phyloP scores from a whole-genome alignment of 2,329 filamentous ascomycete species.

The Aspergillus pseudonomiae region DNA sequence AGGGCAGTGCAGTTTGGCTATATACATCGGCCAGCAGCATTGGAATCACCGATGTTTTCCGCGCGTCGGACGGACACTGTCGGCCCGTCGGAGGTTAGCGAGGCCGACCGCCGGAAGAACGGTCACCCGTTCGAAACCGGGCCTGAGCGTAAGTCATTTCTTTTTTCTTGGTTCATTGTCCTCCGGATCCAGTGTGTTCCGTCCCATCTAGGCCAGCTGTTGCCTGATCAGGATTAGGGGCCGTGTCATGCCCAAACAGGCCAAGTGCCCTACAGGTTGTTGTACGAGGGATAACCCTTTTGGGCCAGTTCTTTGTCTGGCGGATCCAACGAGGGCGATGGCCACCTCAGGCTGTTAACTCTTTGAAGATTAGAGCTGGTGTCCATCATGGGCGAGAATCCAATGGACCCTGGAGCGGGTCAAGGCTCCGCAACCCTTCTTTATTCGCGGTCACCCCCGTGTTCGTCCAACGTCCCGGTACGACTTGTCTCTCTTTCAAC shows the following conservation, averaged over 20 bases:
- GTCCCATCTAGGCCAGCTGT: no score
- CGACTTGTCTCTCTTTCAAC: neutral
- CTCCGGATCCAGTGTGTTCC: no score
- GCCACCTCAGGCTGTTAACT: neutral
- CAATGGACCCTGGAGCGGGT: neutral
- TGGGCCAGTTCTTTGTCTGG: neutral
- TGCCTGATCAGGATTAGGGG: neutral
- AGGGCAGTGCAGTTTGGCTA: neutral
- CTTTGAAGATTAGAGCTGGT: neutral
- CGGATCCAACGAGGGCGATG: neutral
- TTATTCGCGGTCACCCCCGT: neutral
- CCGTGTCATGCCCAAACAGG: neutral
- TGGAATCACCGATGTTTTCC: neutral
- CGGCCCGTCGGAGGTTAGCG: neutral
- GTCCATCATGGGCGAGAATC: neutral
- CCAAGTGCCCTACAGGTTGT: neutral
- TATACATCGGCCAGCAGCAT: neutral
- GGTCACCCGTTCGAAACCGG: neutral
- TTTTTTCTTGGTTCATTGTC: neutral
- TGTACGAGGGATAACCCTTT: neutral
- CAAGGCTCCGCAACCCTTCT: neutral
- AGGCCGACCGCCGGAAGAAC: neutral
- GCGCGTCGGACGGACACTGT: neutral
- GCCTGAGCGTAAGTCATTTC: neutral
- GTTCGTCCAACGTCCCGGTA: neutral